Percentiles rank a stretch among this genome's conserved stretches.
Conservation (phyloP, 306 rosid species). For the Cucumis cinereus region DNA sequence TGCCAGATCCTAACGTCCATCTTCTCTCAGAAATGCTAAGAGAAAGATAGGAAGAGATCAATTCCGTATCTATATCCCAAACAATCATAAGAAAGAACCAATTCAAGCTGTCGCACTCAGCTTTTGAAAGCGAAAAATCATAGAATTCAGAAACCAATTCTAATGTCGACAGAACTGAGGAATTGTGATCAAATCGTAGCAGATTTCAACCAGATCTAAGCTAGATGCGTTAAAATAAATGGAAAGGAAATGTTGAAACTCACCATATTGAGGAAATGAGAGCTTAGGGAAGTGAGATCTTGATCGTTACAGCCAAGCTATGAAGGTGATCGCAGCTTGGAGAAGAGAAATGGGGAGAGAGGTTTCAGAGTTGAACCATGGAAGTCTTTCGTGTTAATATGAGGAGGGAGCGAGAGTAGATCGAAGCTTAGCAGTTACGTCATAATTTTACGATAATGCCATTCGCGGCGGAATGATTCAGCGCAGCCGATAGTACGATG, state of each 20-base stretch:
- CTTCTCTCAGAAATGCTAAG: background rate
- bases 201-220: conserved; percentile 53
- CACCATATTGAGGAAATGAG: conserved; percentile 52
- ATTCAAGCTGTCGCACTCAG: conserved; percentile 8
- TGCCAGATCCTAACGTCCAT: background rate
- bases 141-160: conserved; percentile 1
- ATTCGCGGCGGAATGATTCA: background rate
- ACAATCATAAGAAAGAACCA: background rate
- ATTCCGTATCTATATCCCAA: background rate
- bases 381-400: conserved; percentile 9
- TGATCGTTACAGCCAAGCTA: conserved; percentile 25
- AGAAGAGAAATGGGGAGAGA: background rate
- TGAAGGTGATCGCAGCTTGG: conserved; percentile 27
- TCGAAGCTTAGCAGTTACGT: conserved; percentile 13
- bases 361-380: conserved; percentile 3
- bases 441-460: conserved; percentile 2
- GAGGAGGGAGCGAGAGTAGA: conserved; percentile 6
- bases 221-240: conserved; percentile 9
- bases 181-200: conserved; percentile 30
- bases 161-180: background rate
- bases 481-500: background rate
- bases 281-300: conserved; percentile 26
- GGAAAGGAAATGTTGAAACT: conserved; percentile 29
- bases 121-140: background rate
- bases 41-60: background rate